Conservation (phyloP, 192 early-diverging fungal species). For the Coemansia sp. region DNA sequence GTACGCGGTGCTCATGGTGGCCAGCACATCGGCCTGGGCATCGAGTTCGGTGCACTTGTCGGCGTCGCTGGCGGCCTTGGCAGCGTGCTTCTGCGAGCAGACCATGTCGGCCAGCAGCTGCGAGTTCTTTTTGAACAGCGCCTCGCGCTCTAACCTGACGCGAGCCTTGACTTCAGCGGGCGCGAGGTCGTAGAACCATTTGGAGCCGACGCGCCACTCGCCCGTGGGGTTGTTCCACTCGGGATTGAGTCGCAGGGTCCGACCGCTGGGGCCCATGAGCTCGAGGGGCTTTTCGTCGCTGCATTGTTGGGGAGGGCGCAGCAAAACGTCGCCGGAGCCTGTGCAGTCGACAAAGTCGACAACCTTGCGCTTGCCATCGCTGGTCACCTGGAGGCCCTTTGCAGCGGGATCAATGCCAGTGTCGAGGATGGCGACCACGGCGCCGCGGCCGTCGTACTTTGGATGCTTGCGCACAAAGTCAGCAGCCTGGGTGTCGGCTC, state of each 20-base stretch:
- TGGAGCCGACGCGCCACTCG: conserved; percentile 83
- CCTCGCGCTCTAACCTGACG: conserved; percentile 55
- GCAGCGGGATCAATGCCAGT: conserved; percentile 94
- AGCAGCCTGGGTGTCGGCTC: conserved; percentile 78
- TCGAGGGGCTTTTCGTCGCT: conserved; percentile 47
- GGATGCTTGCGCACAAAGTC: conserved; percentile 79
- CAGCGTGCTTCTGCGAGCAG: conserved; percentile 28
- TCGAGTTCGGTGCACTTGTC: conserved; percentile 47
- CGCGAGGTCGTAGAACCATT: conserved; percentile 72
- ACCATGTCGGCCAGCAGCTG: conserved; percentile 27
- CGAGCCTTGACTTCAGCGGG: conserved; percentile 52
- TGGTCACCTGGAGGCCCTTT: conserved; percentile 79
- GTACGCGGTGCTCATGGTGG: conserved; percentile 58
- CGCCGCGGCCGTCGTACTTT: conserved; percentile 81
- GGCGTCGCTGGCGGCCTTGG: conserved; percentile 17
- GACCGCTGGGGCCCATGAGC: conserved; percentile 70
- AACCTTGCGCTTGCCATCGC: conserved; percentile 87
- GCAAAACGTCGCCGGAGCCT: conserved; percentile 71
- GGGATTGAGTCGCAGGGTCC: conserved; percentile 64
- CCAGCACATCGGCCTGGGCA: conserved; percentile 63
- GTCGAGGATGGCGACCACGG: conserved; percentile 88
- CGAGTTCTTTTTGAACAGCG: conserved; percentile 32
- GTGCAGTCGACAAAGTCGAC: conserved; percentile 95
- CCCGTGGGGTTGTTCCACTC: conserved; percentile 77
- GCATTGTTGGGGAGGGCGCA: conserved; percentile 52